Evolutionary conservation across 352 stramenopile species (phyloP), one percentile per base, ranked within the genome.

Genomic region (Phytophthora sp.): DNA sequence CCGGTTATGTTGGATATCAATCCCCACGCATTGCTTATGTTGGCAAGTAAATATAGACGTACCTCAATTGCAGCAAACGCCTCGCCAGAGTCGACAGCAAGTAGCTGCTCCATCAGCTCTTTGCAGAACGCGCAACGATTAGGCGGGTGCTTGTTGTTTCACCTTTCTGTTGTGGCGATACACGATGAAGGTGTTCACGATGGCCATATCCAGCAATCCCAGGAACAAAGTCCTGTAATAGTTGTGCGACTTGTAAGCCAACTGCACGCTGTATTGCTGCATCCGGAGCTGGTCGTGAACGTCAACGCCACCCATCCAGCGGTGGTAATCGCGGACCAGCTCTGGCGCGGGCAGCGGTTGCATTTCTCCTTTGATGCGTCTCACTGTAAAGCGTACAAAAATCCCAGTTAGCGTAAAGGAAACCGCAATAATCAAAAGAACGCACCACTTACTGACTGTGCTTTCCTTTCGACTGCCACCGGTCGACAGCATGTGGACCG

Each of bases 201-300:
- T 31, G 5, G 38, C 47, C 46, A 59, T 66, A 20, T 59, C 57
- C 3, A 66, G 15, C 3, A 55, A 30, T 1, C 58, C 49, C 3
- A 54, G n/a, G 15, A 66, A 51, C 5, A 67, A 30, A 2, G 58
- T 56, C 12, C 50, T 49, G 31, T 56, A 56, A 30, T 61, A 61
- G n/a, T 60, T 66, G n/a, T 23, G 15, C 0, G 47, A 24, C 12
- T 59, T 66, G 29, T 66, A 55, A 27, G 26, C 24, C 1, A 60
- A 16, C 21, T 67, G 49, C 1, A 60, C 20, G 13, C 53, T 42
- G n/a, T n/a, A n/a, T n/a, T n/a, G n/a, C n/a, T n/a, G n/a, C n/a
- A 50, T 61, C 18, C 30, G 26, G 18, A 52, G 39, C 21, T 53
- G 53, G 13, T 57, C 36, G n/a, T n/a, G n/a, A n/a, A n/a, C n/a